Evolutionary conservation across 75 land plant species (phyloP), one percentile per base, ranked within the genome.

Genomic region (Cupressus sempervirens): DNA sequence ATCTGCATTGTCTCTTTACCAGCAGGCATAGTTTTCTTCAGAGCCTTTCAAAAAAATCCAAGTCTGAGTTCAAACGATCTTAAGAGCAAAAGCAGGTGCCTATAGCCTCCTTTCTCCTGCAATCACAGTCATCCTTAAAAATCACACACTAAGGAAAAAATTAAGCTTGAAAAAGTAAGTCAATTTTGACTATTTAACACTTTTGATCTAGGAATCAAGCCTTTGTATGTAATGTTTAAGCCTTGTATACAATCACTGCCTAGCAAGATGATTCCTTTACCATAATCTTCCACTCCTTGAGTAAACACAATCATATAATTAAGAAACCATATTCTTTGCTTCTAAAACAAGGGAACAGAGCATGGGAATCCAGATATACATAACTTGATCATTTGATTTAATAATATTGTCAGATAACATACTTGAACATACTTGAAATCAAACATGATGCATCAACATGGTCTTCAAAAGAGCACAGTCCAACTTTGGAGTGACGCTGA

Each of bases 391-490:
- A 20, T 23, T 62, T n/a, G n/a, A 23, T 62, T 62, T 20, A 7
- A 46, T 46, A 46, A 50, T 50, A 62, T 62, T 62, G n/a, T 62
- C 23, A 0, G 7, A 20, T 26, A 23, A 23, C 67, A 62, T 62
- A 23, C 67, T 20, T 62, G 67, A 23, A 23, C 67, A 62, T 62
- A 23, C 67, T 20, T 62, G 67, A 62, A 62, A 62, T 62, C 5
- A 26, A 62, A 20, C 23, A 62, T 62, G 26, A 62, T 20, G 23
- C 1, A 23, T 23, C 67, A 62, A 62, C 67, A 62, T 62, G 67
- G 26, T 84, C 85, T 1, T 45, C 30, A 72, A 36, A 84, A 43
- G 85, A 84, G 29, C 85, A 76, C 46, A 23, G 34, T 43, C 85
- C 83, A 41, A 14, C 48, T 40, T 10, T 76, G 16, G 77, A 76